Evolutionary conservation across 495 filamentous ascomycete genomes (phyloP), one percentile per base, ranked within the genome.

Genomic region (Cetradonia linearis): DNA sequence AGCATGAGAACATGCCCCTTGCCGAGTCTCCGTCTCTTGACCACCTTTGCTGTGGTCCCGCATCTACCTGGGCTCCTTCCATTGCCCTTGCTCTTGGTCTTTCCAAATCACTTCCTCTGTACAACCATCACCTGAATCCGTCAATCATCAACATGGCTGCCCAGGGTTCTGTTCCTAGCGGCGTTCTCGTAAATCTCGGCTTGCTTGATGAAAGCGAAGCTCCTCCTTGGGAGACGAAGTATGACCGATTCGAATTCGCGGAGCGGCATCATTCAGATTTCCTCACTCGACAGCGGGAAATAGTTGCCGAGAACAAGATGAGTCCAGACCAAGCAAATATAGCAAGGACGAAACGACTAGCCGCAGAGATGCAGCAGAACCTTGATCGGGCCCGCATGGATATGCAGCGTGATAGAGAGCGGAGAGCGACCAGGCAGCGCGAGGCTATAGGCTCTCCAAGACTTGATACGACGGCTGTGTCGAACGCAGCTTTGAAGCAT

Each of bases 401-500:
- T 74, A 44, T 69, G 63, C 23, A 46, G 62, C 56, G 59, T 20
- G 49, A 67, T 5, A 62, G 62, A 14, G 73, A 81, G 62, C 71
- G 77, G 5, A 68, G 67, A 11, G 77, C 80, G 27, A 65, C 67
- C 23, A 71, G 77, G 25, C 61, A 70, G 18, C 63, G 74, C 28
- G 82, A 86, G 63, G 83, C 83, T 1, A 64, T 85, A 44, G 76
- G 79, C 59, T 80, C 76, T 62, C 78, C 77, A 16, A 78, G 77
- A 64, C 78, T 83, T 72, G 75, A 80, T 16, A 73, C 75, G 16
- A 71, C 66, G 37, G 69, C 76, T 1, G 77, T 83, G 36, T 78
- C 78, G 4, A 71, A 77, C 59, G 76, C 78, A 46, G 70, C 70
- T 40, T 67, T 81, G 5, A 65, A 66, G 7, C 81, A 77, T 73